Evolutionary conservation across 805 yeast species (phyloP).

Genomic region (Yamadazyma philogaea): DNA sequence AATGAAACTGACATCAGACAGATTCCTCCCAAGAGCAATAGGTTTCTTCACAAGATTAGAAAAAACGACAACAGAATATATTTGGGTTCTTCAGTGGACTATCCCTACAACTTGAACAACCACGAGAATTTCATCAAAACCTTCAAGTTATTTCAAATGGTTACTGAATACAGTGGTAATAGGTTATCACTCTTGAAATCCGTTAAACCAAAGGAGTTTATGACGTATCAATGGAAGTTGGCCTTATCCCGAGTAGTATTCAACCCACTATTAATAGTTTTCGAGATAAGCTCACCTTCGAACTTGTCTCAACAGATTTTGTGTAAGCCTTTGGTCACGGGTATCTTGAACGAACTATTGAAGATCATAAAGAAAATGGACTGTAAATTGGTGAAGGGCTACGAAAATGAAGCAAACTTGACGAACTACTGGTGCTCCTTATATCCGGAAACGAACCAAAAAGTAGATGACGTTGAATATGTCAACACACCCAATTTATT

Average conservation of each 20-base stretch:
- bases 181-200: constrained; percentile 48
- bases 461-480: constrained; percentile 22
- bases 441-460: constrained; percentile 29
- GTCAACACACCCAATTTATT: constrained; percentile 57
- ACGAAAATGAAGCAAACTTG: constrained; percentile 62
- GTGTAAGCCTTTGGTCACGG: constrained; percentile 82
- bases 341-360: constrained; percentile 70
- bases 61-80: constrained; percentile 44
- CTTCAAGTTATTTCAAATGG: constrained; percentile 31
- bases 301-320: constrained; percentile 62
- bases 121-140: constrained; percentile 16
- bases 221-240: constrained; percentile 79
- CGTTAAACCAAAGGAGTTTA: constrained; percentile 52
- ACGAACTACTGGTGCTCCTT: constrained; percentile 50
- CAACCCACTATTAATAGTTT: constrained; percentile 69
- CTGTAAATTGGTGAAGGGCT: constrained; percentile 65
- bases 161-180: constrained; percentile 32
- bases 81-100: constrained; percentile 29
- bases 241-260: constrained; percentile 77
- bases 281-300: constrained; percentile 67
- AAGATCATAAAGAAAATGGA: constrained; percentile 76
- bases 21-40: constrained; percentile 16
- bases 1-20: constrained; percentile 57
- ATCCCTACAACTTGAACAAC: constrained; percentile 12
- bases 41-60: constrained; percentile 32